Percentiles rank a stretch among this genome's conserved stretches.
phyloP scores from a whole-genome alignment of 2,329 filamentous ascomycete species.

The Ceratocystis ficicola region DNA sequence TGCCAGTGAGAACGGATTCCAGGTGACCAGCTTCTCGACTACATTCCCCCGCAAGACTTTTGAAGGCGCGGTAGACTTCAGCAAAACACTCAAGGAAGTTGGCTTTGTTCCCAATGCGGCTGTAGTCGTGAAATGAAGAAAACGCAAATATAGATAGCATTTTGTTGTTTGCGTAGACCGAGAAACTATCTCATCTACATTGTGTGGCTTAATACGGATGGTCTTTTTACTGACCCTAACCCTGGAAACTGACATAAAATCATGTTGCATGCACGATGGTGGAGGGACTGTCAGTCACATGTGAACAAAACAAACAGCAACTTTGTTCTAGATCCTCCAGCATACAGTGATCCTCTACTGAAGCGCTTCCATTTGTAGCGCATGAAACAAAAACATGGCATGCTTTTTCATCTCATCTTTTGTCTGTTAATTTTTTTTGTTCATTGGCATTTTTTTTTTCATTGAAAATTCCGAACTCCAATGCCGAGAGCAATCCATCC shows the following conservation, averaged over 20 bases:
- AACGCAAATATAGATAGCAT: neutral
- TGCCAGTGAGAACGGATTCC: conserved; percentile 54
- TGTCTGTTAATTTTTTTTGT: conserved; percentile 23
- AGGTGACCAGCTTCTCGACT: conserved; percentile 65
- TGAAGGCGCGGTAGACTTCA: conserved; percentile 57
- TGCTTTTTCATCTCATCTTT: neutral
- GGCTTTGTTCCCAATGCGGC: conserved; percentile 85
- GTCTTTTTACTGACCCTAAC: neutral
- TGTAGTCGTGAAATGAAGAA: conserved; percentile 52
- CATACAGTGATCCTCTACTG: no score
- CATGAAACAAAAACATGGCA: neutral
- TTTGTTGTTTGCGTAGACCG: neutral
- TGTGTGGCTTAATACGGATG: neutral
- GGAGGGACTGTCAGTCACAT: neutral
- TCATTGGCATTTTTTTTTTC: conserved; percentile 27
- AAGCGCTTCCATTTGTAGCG: no score
- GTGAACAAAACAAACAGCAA: neutral
- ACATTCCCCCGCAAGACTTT: conserved; percentile 83
- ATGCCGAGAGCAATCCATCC: conserved; percentile 34
- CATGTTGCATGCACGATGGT: neutral
- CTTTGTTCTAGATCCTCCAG: no score
- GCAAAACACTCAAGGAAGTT: conserved; percentile 83
- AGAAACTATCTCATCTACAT: neutral
- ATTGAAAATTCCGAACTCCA: conserved; percentile 34
- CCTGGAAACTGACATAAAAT: neutral